Percentiles rank a stretch among this genome's conserved stretches.
These are phyloP conservation scores for Trichoderma polysporum DNA, from an alignment of 2,329 filamentous ascomycete species.

Conservation along the genomic window DNA sequence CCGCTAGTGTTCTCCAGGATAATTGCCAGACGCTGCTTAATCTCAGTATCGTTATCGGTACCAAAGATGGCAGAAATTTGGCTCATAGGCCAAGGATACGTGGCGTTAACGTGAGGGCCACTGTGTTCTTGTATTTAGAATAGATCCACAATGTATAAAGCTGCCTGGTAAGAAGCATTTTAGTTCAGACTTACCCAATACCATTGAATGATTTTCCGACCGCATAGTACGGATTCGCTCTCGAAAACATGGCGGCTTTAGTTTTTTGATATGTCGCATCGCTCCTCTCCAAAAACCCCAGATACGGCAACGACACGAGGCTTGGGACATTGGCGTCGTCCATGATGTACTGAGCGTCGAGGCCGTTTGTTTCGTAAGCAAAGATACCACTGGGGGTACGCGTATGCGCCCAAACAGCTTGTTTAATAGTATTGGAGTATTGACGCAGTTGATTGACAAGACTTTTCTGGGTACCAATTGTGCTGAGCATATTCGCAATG, in stretches of 20 bases:
- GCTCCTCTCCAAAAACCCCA: constrained; percentile 57
- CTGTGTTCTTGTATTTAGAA: constrained; percentile 34
- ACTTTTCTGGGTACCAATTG: constrained; percentile 67
- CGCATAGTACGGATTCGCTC: constrained; percentile 73
- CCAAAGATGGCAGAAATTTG: constrained; percentile 54
- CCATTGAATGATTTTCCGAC: constrained; percentile 28
- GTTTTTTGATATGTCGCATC: constrained; percentile 76
- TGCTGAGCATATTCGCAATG: constrained; percentile 62
- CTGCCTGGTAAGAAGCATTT: neutral
- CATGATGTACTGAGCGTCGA: constrained; percentile 47
- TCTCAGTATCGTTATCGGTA: constrained; percentile 38
- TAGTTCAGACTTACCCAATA: constrained; percentile 28
- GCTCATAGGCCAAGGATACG: constrained; percentile 57
- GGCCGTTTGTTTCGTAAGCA: constrained; percentile 76
- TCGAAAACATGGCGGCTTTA: constrained; percentile 71
- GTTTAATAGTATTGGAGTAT: constrained; percentile 59
- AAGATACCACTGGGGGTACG: constrained; percentile 58
- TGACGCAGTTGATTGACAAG: constrained; percentile 48
- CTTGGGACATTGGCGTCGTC: constrained; percentile 72
- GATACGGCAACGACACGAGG: constrained; percentile 63
- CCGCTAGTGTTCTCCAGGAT: constrained; percentile 43
- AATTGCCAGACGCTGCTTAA: constrained; percentile 36
- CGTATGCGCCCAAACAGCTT: constrained; percentile 62
- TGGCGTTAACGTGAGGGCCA: constrained; percentile 63
- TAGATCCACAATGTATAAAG: neutral